These are phyloP conservation scores for Tricholoma flavovirens DNA, from an alignment of 768 basidiomycete genomes.

Conservation along the genomic window DNA sequence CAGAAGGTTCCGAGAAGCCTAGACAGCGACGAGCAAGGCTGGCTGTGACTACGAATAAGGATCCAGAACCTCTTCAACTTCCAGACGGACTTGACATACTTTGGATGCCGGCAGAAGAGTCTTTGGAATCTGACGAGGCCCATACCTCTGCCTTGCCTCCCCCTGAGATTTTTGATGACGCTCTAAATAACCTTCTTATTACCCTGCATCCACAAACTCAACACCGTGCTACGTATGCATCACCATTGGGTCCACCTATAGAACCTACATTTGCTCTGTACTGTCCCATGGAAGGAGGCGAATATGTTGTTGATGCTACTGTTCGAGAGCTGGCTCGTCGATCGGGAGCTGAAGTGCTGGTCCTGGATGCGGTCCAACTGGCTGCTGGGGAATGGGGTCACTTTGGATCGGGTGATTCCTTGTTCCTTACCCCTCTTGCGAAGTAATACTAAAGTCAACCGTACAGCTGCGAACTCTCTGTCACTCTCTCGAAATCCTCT, in stretches of 20 bases:
- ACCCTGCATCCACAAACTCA: slow-evolving; percentile 80
- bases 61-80: slow-evolving; percentile 41
- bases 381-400: slow-evolving; percentile 85
- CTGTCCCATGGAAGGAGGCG: slow-evolving; percentile 82
- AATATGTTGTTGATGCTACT: slow-evolving; percentile 75
- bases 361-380: slow-evolving; percentile 78
- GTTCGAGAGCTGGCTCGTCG: slow-evolving; percentile 71
- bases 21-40: slow-evolving; percentile 35
- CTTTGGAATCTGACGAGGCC: slow-evolving; percentile 21
- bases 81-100: slow-evolving; percentile 56
- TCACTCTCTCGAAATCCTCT: slow-evolving; percentile 71
- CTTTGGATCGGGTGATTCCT: slow-evolving; percentile 65
- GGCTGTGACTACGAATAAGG: slow-evolving; percentile 26
- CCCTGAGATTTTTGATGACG: slow-evolving; percentile 70
- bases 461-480: slow-evolving; percentile 62
- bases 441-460: not conserved
- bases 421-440: not conserved
- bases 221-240: slow-evolving; percentile 58
- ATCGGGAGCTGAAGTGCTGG: slow-evolving; percentile 74
- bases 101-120: slow-evolving; percentile 51
- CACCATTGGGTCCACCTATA: slow-evolving; percentile 45
- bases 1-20: slow-evolving; percentile 41
- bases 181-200: slow-evolving; percentile 68
- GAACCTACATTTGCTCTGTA: slow-evolving; percentile 86
- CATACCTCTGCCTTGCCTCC: slow-evolving; percentile 50